A percentile compares a stretch with the other conserved stretches of the same genome.
These are phyloP conservation scores for Berkeleyomyces basicola DNA, from an alignment of 2,329 filamentous ascomycete species.

Conservation along the genomic window DNA sequence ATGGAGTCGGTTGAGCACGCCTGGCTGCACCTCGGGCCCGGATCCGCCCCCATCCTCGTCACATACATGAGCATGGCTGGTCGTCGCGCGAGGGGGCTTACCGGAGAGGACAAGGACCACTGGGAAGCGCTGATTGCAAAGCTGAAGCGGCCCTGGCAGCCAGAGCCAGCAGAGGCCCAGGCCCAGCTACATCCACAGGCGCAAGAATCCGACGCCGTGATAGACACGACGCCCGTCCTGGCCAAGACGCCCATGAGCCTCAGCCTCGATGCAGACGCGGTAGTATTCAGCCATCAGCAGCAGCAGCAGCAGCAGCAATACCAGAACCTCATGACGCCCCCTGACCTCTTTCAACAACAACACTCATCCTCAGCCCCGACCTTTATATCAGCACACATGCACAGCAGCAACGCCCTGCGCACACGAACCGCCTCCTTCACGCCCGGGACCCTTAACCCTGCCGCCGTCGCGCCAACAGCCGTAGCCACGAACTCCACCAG, in stretches of 20 bases:
- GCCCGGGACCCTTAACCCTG: neutral
- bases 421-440: constrained; percentile 4
- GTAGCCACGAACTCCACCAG: neutral
- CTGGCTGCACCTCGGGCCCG: constrained; percentile 19
- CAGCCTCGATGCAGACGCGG: neutral
- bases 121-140: constrained; percentile 20
- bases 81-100: constrained; percentile 20
- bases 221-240: neutral
- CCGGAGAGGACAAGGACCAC: constrained; percentile 21
- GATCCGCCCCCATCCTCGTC: constrained; percentile 22
- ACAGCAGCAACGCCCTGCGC: neutral
- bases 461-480: neutral
- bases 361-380: neutral
- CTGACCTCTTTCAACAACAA: neutral
- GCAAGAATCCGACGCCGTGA: neutral
- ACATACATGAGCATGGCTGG: constrained; percentile 23
- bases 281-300: neutral
- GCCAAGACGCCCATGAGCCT: neutral
- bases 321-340: neutral
- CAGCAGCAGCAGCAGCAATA: neutral
- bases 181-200: neutral
- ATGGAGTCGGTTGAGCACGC: constrained; percentile 22
- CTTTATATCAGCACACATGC: constrained; percentile 3
- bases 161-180: neutral
- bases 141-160: constrained; percentile 15